phyloP scores from a whole-genome alignment of 495 filamentous ascomycete genomes.

The Pyrenopolyporus hunteri region DNA sequence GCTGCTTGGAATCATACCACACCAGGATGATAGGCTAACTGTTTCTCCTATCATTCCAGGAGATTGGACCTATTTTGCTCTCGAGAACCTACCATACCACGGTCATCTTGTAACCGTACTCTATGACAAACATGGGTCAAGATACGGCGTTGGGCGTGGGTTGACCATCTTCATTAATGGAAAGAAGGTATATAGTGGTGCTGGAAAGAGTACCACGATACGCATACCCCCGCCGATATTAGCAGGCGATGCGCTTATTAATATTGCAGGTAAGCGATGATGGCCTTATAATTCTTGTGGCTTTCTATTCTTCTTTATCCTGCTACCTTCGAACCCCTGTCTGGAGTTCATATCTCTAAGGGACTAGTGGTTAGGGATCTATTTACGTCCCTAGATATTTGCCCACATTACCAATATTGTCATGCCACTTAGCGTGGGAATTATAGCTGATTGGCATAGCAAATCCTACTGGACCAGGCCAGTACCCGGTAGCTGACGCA shows the following conservation, averaged over 20 bases:
- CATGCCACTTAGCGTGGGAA: too few relatives aligned
- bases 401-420: too few relatives aligned
- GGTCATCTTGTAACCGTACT: conserved; percentile 50
- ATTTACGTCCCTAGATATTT: too few relatives aligned
- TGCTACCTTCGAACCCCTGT: not conserved
- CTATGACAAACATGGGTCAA: conserved; percentile 48
- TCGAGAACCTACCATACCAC: conserved; percentile 54
- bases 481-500: conserved; percentile 46
- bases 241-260: conserved; percentile 37
- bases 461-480: conserved; percentile 48
- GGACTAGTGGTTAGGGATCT: not conserved
- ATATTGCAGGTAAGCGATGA: conserved; percentile 44
- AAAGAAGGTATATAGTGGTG: conserved; percentile 35
- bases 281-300: not conserved
- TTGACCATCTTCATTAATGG: conserved; percentile 50
- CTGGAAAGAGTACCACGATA: conserved; percentile 22
- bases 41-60: conserved; percentile 50
- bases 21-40: conserved; percentile 42
- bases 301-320: not conserved
- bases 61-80: conserved; percentile 53
- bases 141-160: conserved; percentile 44
- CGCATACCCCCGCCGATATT: conserved; percentile 27
- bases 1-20: conserved; percentile 50
- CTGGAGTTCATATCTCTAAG: not conserved
- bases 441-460: conserved; percentile 24